Evolutionary conservation across 495 filamentous ascomycete species (phyloP).

Genomic region (Aspergillus nanangensis): DNA sequence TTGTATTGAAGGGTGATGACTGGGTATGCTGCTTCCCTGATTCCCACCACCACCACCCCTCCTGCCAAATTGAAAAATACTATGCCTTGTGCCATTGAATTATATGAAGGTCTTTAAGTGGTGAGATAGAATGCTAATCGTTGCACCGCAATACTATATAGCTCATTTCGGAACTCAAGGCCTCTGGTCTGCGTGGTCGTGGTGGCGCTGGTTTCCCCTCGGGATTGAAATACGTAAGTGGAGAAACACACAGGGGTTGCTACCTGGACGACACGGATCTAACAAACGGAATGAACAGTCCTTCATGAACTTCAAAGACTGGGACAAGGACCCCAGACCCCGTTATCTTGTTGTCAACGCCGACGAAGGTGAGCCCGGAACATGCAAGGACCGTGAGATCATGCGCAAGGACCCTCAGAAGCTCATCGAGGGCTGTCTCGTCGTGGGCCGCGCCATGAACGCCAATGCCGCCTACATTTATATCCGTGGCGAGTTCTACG

Average conservation of each 20-base stretch:
- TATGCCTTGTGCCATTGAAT: too few relatives aligned
- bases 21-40: slow-evolving; percentile 56
- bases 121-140: slow-evolving; percentile 12
- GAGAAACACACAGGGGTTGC: background rate
- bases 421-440: slow-evolving; percentile 93
- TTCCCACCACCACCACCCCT: background rate
- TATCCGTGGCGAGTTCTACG: slow-evolving; percentile 97
- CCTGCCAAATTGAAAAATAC: too few relatives aligned
- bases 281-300: slow-evolving; percentile 51
- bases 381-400: slow-evolving; percentile 99
- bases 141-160: slow-evolving; percentile 25
- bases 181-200: slow-evolving; percentile 89
- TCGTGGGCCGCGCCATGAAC: slow-evolving; percentile 96
- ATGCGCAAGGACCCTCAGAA: slow-evolving; percentile 99
- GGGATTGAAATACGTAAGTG: slow-evolving; percentile 93
- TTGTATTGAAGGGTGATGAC: slow-evolving; percentile 91
- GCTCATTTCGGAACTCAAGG: slow-evolving; percentile 95
- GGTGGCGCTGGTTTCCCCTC: slow-evolving; percentile 98
- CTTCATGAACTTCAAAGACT: slow-evolving; percentile 99
- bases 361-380: slow-evolving; percentile 97
- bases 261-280: background rate
- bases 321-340: slow-evolving; percentile 96
- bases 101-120: too few relatives aligned
- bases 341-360: slow-evolving; percentile 97
- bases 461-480: slow-evolving; percentile 98